Evolutionary conservation across 768 basidiomycete species (phyloP).

Genomic region (Daedaleopsis sinensis): DNA sequence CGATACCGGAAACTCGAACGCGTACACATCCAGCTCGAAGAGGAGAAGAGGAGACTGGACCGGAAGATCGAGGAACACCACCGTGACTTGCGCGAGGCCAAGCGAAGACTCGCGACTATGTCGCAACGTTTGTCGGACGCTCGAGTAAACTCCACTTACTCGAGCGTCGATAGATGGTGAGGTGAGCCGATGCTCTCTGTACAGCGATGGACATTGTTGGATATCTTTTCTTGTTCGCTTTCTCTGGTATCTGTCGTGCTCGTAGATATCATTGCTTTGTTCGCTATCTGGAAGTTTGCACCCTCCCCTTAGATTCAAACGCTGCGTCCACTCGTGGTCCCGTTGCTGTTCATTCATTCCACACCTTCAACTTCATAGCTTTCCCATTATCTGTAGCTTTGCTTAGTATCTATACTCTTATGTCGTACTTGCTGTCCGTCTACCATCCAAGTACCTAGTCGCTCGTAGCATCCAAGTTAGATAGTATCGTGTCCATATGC

Average conservation of each 20-base stretch:
- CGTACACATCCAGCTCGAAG: conserved; percentile 10
- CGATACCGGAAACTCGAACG: conserved; percentile 18
- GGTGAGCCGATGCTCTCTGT: background rate
- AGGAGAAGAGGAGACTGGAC: conserved; percentile 15
- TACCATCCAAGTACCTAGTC: background rate
- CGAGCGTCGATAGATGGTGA: background rate
- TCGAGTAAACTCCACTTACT: background rate
- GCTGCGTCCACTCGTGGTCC: too few relatives aligned
- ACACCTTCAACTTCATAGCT: too few relatives aligned
- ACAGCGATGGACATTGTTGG: too few relatives aligned
- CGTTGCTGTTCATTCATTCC: too few relatives aligned
- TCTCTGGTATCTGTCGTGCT: background rate
- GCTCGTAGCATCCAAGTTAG: background rate
- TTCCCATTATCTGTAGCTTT: background rate
- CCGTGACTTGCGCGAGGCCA: conserved; percentile 15
- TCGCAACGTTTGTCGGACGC: conserved; percentile 2
- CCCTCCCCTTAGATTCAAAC: too few relatives aligned
- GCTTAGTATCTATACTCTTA: background rate
- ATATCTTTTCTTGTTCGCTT: too few relatives aligned
- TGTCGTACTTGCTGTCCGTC: background rate
- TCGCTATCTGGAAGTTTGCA: too few relatives aligned
- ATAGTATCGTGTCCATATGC: background rate
- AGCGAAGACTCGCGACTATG: conserved; percentile 15
- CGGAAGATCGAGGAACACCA: conserved; percentile 11
- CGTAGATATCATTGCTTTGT: too few relatives aligned